Evolutionary conservation across 441 rosid species (phyloP).

Genomic region (Omphalea diandra): DNA sequence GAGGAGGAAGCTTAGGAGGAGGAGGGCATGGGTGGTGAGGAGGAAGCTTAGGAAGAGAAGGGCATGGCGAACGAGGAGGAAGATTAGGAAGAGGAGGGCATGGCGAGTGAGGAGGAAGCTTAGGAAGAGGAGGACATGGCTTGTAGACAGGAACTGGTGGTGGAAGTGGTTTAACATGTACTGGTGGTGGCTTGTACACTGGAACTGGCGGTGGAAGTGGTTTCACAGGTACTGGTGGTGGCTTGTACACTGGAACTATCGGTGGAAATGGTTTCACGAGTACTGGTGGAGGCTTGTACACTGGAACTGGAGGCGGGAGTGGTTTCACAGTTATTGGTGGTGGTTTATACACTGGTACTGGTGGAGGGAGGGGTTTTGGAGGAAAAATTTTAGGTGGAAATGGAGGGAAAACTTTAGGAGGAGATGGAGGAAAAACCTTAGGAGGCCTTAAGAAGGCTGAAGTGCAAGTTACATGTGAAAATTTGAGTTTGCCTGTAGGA

Average conservation of each 20-base stretch:
- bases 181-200: slow-evolving; percentile 9
- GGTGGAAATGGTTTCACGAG: slow-evolving; percentile 15
- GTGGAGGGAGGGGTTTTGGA: slow-evolving; percentile 17
- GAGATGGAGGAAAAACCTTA: not conserved
- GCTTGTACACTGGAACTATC: not conserved
- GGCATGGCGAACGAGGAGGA: slow-evolving; percentile 29
- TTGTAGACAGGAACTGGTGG: slow-evolving; percentile 23
- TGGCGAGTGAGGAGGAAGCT: slow-evolving; percentile 12
- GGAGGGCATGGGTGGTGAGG: too few relatives aligned
- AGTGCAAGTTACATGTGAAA: slow-evolving; percentile 58
- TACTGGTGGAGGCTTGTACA: slow-evolving; percentile 17
- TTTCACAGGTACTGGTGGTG: not conserved
- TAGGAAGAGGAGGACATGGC: not conserved
- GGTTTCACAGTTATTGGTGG: slow-evolving; percentile 14
- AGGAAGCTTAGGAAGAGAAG: slow-evolving; percentile 35
- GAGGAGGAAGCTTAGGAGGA: slow-evolving; percentile 49
- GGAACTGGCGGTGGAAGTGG: slow-evolving; percentile 17
- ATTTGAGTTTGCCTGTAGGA: slow-evolving; percentile 50
- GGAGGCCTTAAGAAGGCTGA: slow-evolving; percentile 66
- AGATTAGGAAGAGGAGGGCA: slow-evolving; percentile 49
- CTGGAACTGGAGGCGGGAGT: slow-evolving; percentile 13
- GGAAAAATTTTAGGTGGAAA: slow-evolving; percentile 27
- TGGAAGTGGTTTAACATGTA: not conserved
- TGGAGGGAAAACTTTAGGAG: slow-evolving; percentile 6
- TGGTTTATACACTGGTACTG: not conserved